Conservation (phyloP, 352 stramenopile genomes). For the Phytophthora kernoviae region DNA sequence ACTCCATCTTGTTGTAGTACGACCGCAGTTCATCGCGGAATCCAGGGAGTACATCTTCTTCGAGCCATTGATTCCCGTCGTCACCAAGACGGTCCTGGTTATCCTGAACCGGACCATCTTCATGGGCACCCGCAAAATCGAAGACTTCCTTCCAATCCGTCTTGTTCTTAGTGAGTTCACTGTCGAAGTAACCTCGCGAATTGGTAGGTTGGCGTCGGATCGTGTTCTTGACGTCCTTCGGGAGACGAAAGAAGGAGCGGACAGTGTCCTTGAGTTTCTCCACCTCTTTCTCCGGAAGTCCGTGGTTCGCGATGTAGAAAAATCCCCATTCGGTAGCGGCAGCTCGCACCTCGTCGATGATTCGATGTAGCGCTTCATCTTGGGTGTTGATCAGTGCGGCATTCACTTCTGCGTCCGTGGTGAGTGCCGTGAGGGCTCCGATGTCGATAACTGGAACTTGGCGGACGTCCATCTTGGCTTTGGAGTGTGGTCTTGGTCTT, state of each 20-base stretch:
- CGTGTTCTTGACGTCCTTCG: constrained; percentile 52
- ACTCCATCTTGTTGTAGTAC: constrained; percentile 55
- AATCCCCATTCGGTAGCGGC: constrained; percentile 84
- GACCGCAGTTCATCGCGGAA: constrained; percentile 56
- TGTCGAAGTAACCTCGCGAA: constrained; percentile 92
- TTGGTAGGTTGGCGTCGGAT: constrained; percentile 79
- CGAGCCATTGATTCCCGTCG: constrained; percentile 87
- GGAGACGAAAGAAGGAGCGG: constrained; percentile 83
- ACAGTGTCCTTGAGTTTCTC: constrained; percentile 65
- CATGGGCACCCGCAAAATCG: constrained; percentile 58
- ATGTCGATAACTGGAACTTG: constrained; percentile 60
- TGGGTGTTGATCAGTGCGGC: constrained; percentile 11
- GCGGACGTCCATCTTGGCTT: constrained; percentile 19
- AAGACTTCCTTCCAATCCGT: constrained; percentile 92
- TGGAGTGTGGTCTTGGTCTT: background rate
- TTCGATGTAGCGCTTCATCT: constrained; percentile 12
- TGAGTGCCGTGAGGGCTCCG: constrained; percentile 40
- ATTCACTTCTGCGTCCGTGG: constrained; percentile 35
- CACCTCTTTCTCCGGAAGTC: constrained; percentile 60
- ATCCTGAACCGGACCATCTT: constrained; percentile 42
- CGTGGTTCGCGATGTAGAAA: constrained; percentile 92
- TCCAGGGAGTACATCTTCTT: constrained; percentile 38
- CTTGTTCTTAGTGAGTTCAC: constrained; percentile 94
- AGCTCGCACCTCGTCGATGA: constrained; percentile 35
- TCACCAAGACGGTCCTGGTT: constrained; percentile 76